phyloP scores from a whole-genome alignment of 2,329 filamentous ascomycete species.

The Colletotrichum cereale region DNA sequence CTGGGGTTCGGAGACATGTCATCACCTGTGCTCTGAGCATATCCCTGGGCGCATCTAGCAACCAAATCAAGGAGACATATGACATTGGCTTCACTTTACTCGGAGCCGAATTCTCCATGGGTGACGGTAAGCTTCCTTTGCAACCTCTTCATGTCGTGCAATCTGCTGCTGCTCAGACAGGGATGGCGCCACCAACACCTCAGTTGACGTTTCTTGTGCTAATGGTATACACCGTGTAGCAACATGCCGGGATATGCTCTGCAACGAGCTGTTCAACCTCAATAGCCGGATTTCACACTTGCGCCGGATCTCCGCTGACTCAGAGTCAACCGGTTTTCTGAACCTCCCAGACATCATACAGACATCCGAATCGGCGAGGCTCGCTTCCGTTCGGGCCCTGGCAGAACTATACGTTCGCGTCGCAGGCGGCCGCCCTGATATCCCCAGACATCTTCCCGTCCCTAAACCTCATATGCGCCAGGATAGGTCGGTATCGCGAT shows the following conservation, averaged over 20 bases:
- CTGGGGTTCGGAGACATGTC: conserved; percentile 22
- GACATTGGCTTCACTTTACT: conserved; percentile 50
- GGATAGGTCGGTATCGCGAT: conserved; percentile 9
- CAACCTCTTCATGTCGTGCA: neutral
- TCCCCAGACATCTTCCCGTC: conserved; percentile 47
- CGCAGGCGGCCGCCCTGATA: conserved; percentile 45
- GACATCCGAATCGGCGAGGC: conserved; percentile 51
- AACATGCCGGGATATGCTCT: conserved; percentile 47
- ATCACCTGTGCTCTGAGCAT: conserved; percentile 51
- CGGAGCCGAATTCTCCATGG: conserved; percentile 50
- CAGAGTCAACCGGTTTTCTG: conserved; percentile 43
- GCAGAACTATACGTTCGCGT: conserved; percentile 53
- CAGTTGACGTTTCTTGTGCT: conserved; percentile 41
- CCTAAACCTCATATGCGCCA: conserved; percentile 43
- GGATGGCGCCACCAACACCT: neutral
- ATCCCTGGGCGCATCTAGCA: conserved; percentile 50
- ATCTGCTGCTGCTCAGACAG: neutral
- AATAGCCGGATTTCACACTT: conserved; percentile 46
- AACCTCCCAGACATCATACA: conserved; percentile 51
- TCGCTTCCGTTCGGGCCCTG: conserved; percentile 49
- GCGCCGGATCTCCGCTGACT: conserved; percentile 41
- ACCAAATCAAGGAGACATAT: conserved; percentile 50
- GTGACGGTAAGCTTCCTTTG: conserved; percentile 49
- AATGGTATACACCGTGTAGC: conserved; percentile 1
- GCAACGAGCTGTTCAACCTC: conserved; percentile 45